Base-by-base conservation (phyloP, 2,329 filamentous ascomycete genomes). In the Clonostachys rhizophaga region DNA sequence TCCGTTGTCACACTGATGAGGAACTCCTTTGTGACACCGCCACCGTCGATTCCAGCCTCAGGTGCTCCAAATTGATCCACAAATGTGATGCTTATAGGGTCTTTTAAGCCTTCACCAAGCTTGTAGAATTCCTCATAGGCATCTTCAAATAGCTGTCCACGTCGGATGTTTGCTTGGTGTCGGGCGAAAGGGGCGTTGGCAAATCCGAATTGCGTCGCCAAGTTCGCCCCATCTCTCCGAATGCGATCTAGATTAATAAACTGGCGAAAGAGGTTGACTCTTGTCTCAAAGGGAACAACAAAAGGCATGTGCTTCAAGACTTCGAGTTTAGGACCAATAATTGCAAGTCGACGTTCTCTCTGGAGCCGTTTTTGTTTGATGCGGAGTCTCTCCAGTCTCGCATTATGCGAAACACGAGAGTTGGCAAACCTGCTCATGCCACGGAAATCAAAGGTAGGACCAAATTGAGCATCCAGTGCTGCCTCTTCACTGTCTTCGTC, bases 1-100 rank as follows among this genome's bases (percentile, higher is more conserved):
- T 96, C 88, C 17, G 79, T 84, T 2, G 90, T 95, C 43, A 96
- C 82, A 51, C 88, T 94, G 1, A 86, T 96, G 12, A 99, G 74
- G 52, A 99, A 99, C 59, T 99, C 94, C 57, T 99, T 99, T 3
- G 92, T 96, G 9, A 99, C 94, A 52, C 94, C 94, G 9, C 94
- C 94, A 1, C 94, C 94, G 60, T 99, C 94, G 47, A 99, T 97
- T 10, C 94, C 94, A 12, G 92, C 92, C 67, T 99, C 94, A 8
- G 82, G 76, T 2, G 86, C 81, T 50, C 87, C 88, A 55, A 95
- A 99, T 50, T 91, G 81, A 61, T 99, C 94, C 40, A 96, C 84
- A 63, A 99, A 99, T 0, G 89, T 94, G 58, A 99, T 97, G 60
- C 95, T 90, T 35, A 99, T 96, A 0, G 91, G 90, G 60, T 97